Percentiles rank a stretch among this genome's conserved stretches.
Evolutionary conservation across 139 green algal genomes (phyloP).

Genomic region (Pedinophyceae sp.): DNA sequence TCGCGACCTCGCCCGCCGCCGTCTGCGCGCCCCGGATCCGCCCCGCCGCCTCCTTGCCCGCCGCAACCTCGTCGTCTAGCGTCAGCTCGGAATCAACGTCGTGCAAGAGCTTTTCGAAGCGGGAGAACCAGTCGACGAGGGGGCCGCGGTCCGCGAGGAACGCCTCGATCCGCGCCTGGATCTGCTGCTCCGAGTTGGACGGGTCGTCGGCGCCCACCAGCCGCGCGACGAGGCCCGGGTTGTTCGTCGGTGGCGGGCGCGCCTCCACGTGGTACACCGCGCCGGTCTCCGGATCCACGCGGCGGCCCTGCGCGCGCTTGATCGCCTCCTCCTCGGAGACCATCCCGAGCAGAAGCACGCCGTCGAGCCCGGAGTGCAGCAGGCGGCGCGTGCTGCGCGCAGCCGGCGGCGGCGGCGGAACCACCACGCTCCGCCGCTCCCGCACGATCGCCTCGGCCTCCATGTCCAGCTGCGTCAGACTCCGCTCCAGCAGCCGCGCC

Average conservation of each 20-base stretch:
- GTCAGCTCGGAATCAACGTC: not conserved
- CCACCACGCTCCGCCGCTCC: constrained; percentile 22
- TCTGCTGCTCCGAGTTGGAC: too few relatives aligned
- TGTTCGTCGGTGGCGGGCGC: constrained; percentile 37
- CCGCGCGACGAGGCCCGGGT: constrained; percentile 32
- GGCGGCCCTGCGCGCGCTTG: constrained; percentile 17
- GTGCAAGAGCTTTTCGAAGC: not conserved
- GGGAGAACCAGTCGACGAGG: constrained; percentile 5
- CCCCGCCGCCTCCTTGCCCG: not conserved
- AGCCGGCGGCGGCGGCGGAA: constrained; percentile 24
- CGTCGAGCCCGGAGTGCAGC: constrained; percentile 39
- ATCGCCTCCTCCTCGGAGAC: constrained; percentile 8
- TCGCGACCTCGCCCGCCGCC: constrained; percentile 21
- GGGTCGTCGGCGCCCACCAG: constrained; percentile 24
- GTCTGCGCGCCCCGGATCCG: too few relatives aligned
- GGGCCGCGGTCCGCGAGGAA: too few relatives aligned
- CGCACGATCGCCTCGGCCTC: constrained; percentile 25
- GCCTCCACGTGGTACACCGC: constrained; percentile 55
- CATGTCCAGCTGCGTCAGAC: constrained; percentile 55
- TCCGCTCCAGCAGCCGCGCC: constrained; percentile 42
- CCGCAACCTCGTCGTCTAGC: not conserved
- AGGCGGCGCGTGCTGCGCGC: constrained; percentile 22
- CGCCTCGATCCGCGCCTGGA: too few relatives aligned
- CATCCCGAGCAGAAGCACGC: constrained; percentile 33
- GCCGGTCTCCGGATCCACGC: constrained; percentile 29